Evolutionary conservation across 140 eudicot genomes (phyloP), one percentile per base, ranked within the genome.

Genomic region (Flaveria floridana): DNA sequence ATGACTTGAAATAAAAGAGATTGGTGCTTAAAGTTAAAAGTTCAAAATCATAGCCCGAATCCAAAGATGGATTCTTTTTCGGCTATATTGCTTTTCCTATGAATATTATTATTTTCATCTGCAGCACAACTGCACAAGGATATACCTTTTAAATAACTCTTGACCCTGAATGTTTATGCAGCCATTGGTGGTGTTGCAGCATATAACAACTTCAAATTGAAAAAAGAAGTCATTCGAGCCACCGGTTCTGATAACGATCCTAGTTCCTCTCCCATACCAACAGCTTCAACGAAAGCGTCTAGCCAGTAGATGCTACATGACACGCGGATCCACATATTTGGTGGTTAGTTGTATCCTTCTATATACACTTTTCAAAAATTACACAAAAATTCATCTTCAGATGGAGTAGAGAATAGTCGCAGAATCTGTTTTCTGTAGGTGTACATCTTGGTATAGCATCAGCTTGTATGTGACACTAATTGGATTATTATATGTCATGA

Each of bases 161-260:
- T 0, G 46, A 71, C 15, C 13, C 6, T 67, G 51, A 65, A 34
- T 71, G 69, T 73, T 76, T 26, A 67, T 90, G 96, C 96, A 94
- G 99, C 99, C 56, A 94, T 94, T 74, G 86, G 85, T 15, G 99
- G 99, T 20, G 99, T 94, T 75, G 99, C 91, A 16, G 97, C 94
- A 23, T 94, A 94, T 83, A 90, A 94, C 68, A 94, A 94, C 82
- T 85, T 83, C 85, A 94, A 94, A 84, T 72, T 90, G 82, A 87
- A 84, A 73, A 94, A 83, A 74, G 97, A 88, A 84, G 89, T 85
- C 68, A 42, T 85, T 80, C 84, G 75, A 67, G 83, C 57, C 71
- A 46, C 50, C 42, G 20, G 41, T 51, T 56, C 89, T 10, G 87
- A 74, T 3, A 85, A 66, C 75, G 61, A 28, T 28, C 41, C 86